Evolutionary conservation across 495 filamentous ascomycete genomes (phyloP), one percentile per base, ranked within the genome.

Genomic region (Patellaria atrata): DNA sequence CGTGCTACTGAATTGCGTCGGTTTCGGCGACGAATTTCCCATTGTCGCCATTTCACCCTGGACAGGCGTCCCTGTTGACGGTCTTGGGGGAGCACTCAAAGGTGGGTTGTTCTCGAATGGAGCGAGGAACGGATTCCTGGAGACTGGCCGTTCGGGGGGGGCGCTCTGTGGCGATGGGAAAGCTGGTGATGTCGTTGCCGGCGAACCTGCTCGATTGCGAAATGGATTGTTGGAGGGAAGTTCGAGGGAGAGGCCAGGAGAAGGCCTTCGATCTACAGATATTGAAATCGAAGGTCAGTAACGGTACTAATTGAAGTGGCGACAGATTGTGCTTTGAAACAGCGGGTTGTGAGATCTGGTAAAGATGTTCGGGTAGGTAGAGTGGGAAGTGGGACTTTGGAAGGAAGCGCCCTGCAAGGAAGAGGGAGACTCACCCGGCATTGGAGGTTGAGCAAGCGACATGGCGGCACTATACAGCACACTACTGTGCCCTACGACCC

Each of bases 151-250:
- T 52, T 58, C 64, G 43, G 37, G 38, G 52, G 66, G 62, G 46
- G 68, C 65, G 43, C 43, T 50, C 17, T 22, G 16, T 59, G 65
- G 50, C 52, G 59, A 48, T 54, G 67, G 30, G 48, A 61, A 32
- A 39, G 55, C 32, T 24, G 43, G 47, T 22, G 54, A 47, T 12
- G 47, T 36, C 28, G 41, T 22, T n/a, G 43, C 41, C 20, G 82
- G 85, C 38, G 86, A 89, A 5, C 70, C 61, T 28, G 81, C 76
- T 45, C 41, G 80, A 57, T 92, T 92, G 63, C 89, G 78, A 56
- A 97, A 97, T n/a, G 89, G 89, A 51, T 97, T 97, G 67, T 96
- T 96, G 43, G 89, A 96, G 40, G 74, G 38, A 18, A 62, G 45
- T 22, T 55, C 50, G 38, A 57, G 40, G 5, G 38, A 37, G 27